These are phyloP conservation scores for Pleurotus citrinopileatus DNA, from an alignment of 768 basidiomycete species.

Conservation along the genomic window DNA sequence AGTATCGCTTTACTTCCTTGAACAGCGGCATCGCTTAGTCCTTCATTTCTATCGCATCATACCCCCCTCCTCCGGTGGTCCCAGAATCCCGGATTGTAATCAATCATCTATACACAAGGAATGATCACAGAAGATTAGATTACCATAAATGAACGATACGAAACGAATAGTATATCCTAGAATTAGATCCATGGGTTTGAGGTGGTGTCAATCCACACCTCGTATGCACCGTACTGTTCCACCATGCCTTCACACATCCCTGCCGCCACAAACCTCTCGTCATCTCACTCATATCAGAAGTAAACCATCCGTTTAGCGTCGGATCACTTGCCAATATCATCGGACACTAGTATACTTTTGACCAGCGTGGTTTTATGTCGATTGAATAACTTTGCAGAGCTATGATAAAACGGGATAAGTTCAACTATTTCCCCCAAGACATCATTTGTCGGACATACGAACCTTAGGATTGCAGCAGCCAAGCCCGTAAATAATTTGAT, in stretches of 20 bases:
- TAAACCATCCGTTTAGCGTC: not conserved
- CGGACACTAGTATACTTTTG: constrained; percentile 39
- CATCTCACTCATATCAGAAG: not conserved
- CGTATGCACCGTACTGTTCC: not conserved
- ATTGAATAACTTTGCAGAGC: constrained; percentile 74
- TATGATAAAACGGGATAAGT: constrained; percentile 25
- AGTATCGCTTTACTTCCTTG: too few species aligned
- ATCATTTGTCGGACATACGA: constrained; percentile 15
- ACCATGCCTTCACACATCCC: not conserved
- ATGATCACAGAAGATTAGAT: not conserved
- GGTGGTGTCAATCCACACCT: not conserved
- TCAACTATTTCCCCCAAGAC: constrained; percentile 1
- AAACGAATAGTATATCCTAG: not conserved
- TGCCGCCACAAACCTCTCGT: not conserved
- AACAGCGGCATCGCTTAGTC: too few species aligned
- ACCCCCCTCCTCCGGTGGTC: too few species aligned
- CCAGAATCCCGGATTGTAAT: too few species aligned
- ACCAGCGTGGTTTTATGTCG: constrained; percentile 61
- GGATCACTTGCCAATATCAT: not conserved
- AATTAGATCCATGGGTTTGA: not conserved
- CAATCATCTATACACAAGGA: too few species aligned
- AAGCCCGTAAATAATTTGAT: constrained; percentile 69
- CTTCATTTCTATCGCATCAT: too few species aligned
- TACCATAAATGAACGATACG: not conserved
- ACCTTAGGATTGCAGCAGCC: constrained; percentile 74